Conservation (phyloP, 2,329 filamentous ascomycete species). For the Celoporthe dispersa region DNA sequence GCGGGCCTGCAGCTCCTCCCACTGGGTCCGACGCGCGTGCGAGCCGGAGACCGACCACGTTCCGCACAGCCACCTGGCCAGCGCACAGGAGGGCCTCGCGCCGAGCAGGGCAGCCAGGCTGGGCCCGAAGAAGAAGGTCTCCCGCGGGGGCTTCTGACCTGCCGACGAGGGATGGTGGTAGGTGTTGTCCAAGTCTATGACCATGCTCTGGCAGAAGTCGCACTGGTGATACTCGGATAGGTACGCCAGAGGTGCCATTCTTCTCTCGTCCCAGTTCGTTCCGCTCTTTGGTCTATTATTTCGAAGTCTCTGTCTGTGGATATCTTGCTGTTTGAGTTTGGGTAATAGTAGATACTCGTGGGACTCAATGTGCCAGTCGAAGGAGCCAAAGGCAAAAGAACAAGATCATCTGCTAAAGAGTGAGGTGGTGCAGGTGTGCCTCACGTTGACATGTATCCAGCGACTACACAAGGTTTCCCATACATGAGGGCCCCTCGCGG, state of each 20-base stretch:
- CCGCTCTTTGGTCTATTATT: no score
- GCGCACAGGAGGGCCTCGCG: neutral
- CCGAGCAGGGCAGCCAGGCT: neutral
- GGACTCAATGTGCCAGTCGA: no score
- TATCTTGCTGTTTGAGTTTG: no score
- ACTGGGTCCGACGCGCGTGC: neutral
- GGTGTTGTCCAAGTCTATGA: neutral
- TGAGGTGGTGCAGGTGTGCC: no score
- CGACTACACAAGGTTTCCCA: no score
- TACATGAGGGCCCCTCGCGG: no score
- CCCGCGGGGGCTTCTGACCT: neutral
- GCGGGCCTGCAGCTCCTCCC: neutral
- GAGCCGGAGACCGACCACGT: neutral
- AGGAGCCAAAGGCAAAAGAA: no score
- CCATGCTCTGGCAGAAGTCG: constrained; percentile 3
- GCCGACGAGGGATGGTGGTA: neutral
- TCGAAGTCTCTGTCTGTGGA: no score
- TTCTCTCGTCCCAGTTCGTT: neutral
- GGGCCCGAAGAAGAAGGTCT: neutral
- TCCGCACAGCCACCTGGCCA: neutral
- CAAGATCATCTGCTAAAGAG: no score
- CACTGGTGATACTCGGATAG: neutral
- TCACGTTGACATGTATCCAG: no score
- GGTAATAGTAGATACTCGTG: no score
- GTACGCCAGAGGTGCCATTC: neutral